These are phyloP conservation scores for Globisporangium paroecandrum DNA, from an alignment of 352 stramenopile genomes.

Conservation along the genomic window DNA sequence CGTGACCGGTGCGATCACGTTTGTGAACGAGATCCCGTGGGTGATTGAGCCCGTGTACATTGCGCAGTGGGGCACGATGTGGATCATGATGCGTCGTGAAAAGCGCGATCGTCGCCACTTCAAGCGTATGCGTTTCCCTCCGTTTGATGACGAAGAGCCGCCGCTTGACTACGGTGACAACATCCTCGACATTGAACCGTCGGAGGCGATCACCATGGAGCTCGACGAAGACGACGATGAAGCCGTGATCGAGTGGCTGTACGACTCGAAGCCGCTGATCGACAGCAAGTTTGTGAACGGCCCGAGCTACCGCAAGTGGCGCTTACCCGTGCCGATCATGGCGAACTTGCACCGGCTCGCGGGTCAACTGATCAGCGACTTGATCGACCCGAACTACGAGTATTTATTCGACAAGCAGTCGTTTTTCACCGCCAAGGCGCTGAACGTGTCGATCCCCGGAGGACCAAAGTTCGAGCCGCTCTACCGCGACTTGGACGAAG, in stretches of 20 bases:
- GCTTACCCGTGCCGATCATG: slow-evolving; percentile 97
- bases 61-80: slow-evolving; percentile 99
- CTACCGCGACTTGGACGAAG: slow-evolving; percentile 96
- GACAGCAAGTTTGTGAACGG: slow-evolving; percentile 96
- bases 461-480: slow-evolving; percentile 99
- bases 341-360: slow-evolving; percentile 97
- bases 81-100: slow-evolving; percentile 99
- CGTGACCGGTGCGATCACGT: slow-evolving; percentile 98
- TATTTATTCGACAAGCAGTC: slow-evolving; percentile 94
- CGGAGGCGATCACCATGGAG: slow-evolving; percentile 97
- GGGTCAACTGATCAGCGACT: slow-evolving; percentile 94
- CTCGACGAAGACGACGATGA: slow-evolving; percentile 94
- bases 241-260: slow-evolving; percentile 97
- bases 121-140: slow-evolving; percentile 99
- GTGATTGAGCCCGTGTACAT: slow-evolving; percentile 99
- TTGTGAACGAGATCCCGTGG: slow-evolving; percentile 99
- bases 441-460: slow-evolving; percentile 99
- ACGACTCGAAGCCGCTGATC: slow-evolving; percentile 94
- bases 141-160: slow-evolving; percentile 99
- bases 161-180: slow-evolving; percentile 96
- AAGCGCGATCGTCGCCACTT: slow-evolving; percentile 99
- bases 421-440: slow-evolving; percentile 99
- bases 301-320: slow-evolving; percentile 96
- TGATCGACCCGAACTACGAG: slow-evolving; percentile 96
- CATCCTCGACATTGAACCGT: slow-evolving; percentile 95